Evolutionary conservation across 179 eudicot genomes (phyloP).

Genomic region (Beta macrorhiza): DNA sequence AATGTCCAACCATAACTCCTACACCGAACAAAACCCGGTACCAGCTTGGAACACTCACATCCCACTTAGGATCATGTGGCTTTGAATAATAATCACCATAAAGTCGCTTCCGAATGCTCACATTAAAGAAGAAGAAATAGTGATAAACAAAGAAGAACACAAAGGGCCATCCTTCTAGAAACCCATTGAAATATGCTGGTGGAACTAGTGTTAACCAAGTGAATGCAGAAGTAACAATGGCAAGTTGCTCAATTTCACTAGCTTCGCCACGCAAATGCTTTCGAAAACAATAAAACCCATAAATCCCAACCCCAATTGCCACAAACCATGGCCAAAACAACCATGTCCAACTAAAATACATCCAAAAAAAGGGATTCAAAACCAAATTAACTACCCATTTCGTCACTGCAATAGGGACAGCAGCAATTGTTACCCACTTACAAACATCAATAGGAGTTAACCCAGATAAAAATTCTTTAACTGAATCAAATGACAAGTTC

Average conservation of each 20-base stretch:
- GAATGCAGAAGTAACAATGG: conserved; percentile 63
- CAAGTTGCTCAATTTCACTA: conserved; percentile 59
- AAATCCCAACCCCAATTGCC: conserved; percentile 52
- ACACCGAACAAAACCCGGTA: conserved; percentile 43
- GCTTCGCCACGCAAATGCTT: conserved; percentile 58
- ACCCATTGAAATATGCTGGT: conserved; percentile 83
- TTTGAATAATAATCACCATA: conserved; percentile 62
- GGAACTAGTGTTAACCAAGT: conserved; percentile 86
- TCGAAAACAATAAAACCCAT: conserved; percentile 53
- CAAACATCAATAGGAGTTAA: conserved; percentile 53
- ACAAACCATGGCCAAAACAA: conserved; percentile 89
- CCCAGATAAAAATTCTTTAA: conserved; percentile 39
- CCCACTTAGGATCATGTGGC: conserved; percentile 84
- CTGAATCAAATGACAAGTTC: conserved; percentile 35
- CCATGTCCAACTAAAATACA: conserved; percentile 91
- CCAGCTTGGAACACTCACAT: conserved; percentile 51
- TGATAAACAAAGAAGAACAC: conserved; percentile 85
- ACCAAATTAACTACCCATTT: conserved; percentile 50
- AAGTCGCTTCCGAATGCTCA: conserved; percentile 67
- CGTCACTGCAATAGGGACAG: conserved; percentile 41
- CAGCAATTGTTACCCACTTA: conserved; percentile 44
- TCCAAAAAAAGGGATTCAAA: conserved; percentile 78
- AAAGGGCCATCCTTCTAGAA: conserved; percentile 85
- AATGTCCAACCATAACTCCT: conserved; percentile 66
- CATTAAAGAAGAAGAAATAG: conserved; percentile 76